Base-by-base conservation (phyloP, 805 yeast genomes). In the Saturnispora silvae region DNA sequence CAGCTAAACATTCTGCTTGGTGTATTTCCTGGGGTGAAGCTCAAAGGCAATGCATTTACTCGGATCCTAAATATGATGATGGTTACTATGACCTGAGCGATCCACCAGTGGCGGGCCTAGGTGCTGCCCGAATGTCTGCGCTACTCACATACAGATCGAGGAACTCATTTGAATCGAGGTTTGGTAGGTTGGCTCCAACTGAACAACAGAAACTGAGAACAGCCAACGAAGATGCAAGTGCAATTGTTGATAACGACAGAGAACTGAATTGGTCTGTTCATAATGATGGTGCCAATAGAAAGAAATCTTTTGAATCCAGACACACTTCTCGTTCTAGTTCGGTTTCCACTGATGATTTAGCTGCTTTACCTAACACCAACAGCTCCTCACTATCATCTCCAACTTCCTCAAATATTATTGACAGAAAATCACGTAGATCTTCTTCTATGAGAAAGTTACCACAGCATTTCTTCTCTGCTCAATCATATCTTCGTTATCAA, bases 21-120 rank as follows among this genome's bases (percentile, higher is more conserved):
- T 92, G 97, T 47, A 92, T 92, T 28, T 83, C 95, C 4, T 92
- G 98, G 98, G 89, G 94, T 38, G 98, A 92, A 54, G 94, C 98
- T 2, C 98, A 92, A 60, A 72, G 98, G 49, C 98, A 92, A 56
- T 77, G 95, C 45, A 85, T 92, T 20, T 92, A 87, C 59, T 80
- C 95, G 10, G 98, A 92, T 56, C 97, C 97, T 8, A 81, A 81
- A 53, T 92, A 86, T 56, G 68, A 72, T 39, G 96, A 87, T 52
- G 98, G 98, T 1, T 86, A 83, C 59, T 89, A 84, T 54, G 61
- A 75, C 10, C 63, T 71, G 23, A 70, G 71, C n/a, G 84, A 79
- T 39, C 94, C 86, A 4, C 98, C 98, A 3, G 65, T 64, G 18
- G 69, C 77, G 8, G 98, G 98, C 0, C 62, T 92, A 17, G 81